Conservation (phyloP, 768 basidiomycete genomes). For the Suillus subaureus region DNA sequence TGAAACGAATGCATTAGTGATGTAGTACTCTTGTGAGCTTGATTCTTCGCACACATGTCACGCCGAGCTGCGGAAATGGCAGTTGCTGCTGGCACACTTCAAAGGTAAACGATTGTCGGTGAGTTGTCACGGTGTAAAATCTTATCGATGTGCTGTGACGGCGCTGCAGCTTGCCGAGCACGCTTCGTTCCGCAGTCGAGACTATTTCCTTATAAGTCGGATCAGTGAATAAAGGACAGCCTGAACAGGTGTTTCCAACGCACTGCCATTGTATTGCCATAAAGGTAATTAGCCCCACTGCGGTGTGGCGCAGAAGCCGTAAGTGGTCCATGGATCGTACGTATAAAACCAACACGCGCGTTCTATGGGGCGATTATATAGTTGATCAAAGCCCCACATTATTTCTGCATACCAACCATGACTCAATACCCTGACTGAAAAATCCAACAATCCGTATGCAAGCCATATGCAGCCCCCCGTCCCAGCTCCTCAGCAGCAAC, state of each 20-base stretch:
- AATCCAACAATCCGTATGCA: constrained; percentile 20
- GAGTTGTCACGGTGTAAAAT: background rate
- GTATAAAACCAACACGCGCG: background rate
- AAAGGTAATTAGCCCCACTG: background rate
- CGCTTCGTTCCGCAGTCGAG: background rate
- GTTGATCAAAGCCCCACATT: background rate
- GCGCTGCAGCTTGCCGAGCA: background rate
- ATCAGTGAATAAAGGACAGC: too few relatives aligned
- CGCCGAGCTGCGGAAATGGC: background rate
- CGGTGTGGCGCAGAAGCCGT: background rate
- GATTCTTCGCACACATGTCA: background rate
- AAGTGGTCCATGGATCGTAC: background rate
- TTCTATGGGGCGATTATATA: background rate
- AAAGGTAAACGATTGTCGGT: background rate
- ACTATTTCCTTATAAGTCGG: too few relatives aligned
- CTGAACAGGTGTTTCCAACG: too few relatives aligned
- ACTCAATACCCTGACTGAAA: constrained; percentile 27
- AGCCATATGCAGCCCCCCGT: constrained; percentile 17
- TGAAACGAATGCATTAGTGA: background rate
- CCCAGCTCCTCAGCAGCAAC: constrained; percentile 5
- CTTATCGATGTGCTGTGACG: background rate
- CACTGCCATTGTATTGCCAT: too few relatives aligned
- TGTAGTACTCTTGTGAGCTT: too few relatives aligned
- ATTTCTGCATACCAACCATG: constrained; percentile 15
- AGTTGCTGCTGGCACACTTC: background rate